Evolutionary conservation across 2,329 filamentous ascomycete species (phyloP).

Genomic region (Stachybotrys chartarum): DNA sequence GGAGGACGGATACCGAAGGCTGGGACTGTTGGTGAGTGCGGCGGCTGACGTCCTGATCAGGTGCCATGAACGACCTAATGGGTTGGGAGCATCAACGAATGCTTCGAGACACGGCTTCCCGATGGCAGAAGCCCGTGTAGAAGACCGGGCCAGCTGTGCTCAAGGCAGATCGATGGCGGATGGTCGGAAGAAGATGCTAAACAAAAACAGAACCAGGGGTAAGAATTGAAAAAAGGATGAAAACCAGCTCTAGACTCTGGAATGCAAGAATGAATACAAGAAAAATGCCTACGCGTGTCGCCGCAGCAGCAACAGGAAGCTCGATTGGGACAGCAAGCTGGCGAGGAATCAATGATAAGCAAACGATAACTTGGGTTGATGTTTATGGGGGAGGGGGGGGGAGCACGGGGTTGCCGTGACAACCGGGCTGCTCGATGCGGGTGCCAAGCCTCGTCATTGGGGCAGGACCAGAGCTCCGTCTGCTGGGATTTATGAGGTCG

Average conservation of each 20-base stretch:
- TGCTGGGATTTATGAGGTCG: too few relatives aligned
- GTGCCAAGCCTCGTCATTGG: background rate
- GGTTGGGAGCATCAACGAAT: background rate
- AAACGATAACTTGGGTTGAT: slow-evolving; percentile 8
- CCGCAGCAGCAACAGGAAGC: too few relatives aligned
- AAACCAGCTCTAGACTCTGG: background rate
- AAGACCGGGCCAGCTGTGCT: background rate
- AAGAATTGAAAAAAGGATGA: slow-evolving; percentile 5
- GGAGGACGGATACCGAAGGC: slow-evolving; percentile 35
- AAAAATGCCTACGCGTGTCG: background rate
- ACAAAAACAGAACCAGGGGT: background rate
- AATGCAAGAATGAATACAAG: background rate
- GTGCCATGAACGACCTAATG: slow-evolving; percentile 10
- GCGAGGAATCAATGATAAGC: background rate
- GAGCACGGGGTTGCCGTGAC: slow-evolving; percentile 13
- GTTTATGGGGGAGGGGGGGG: slow-evolving; percentile 12
- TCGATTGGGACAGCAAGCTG: background rate
- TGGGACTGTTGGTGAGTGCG: slow-evolving; percentile 34
- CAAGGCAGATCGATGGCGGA: background rate
- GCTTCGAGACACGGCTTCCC: background rate
- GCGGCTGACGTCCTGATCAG: slow-evolving; percentile 6
- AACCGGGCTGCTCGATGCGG: slow-evolving; percentile 10
- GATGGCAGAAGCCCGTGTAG: background rate
- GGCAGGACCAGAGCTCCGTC: background rate
- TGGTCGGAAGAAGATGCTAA: background rate